Evolutionary conservation across 1,284 basidiomycete genomes (phyloP), one percentile per base, ranked within the genome.

Genomic region (Trametes versicolor): DNA sequence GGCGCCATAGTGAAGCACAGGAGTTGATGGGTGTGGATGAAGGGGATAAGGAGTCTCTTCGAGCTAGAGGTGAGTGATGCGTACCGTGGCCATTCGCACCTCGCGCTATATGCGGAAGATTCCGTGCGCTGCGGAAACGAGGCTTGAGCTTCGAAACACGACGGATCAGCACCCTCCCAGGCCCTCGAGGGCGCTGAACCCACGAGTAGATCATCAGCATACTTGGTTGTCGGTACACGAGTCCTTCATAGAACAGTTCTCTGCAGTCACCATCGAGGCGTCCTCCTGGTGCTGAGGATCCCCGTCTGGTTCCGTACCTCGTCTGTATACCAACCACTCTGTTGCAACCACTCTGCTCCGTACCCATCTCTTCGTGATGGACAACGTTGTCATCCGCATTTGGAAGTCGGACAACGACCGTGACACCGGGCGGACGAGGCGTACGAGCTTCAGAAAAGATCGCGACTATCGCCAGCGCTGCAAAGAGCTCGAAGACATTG

Each of bases 51-150:
- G 29, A 4, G 29, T 32, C 29, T 32, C 29, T 32, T 8, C 29
- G 29, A 32, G 8, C 8, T 8, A 32, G 29, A 32, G 29, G 29
- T 32, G 29, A 32, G 29, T 8, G 29, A 32, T 32, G 29, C 29
- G 29, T 32, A 32, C 8, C 29, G 29, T 8, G 3, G 29, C 29
- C 29, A 8, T 32, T 32, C 29, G 29, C 29, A 32, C 29, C 29
- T 4, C 29, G 29, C 29, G 8, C 29, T 32, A 32, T 32, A 32
- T 32, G 29, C 29, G 29, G 29, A 32, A 29, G 3, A 25, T 12
- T 25, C 25, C 6, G 27, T 56, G 54, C 32, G 54, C 54, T 56
- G 41, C 54, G 54, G 54, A 45, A 56, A 56, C 45, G 15, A 27
- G 27, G 13, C 36, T 36, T 15, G 15, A 23, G 8, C 32, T 45